Base-by-base conservation (phyloP, 2,329 filamentous ascomycete genomes). In the Xylaria sp. region DNA sequence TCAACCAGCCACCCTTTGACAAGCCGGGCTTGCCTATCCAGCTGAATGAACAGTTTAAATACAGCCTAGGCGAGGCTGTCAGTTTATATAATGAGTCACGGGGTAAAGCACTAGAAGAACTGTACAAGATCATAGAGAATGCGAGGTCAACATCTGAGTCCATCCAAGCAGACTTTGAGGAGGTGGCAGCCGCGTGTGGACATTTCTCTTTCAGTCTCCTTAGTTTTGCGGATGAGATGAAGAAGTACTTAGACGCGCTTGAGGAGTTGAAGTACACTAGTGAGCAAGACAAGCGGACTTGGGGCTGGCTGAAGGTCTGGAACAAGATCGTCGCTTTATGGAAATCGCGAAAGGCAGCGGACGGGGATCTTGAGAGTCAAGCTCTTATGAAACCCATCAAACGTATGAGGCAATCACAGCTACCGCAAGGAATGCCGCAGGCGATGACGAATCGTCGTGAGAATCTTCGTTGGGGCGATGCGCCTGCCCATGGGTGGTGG, bases 131-230 rank as follows among this genome's bases (percentile, higher is more conserved):
- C 54, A 92, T 93, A 63, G 89, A 93, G 69, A 82, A 93, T 40
- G 87, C 86, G 11, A 87, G 87, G 61, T 81, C 87, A 2, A 84
- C 87, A 43, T 89, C 90, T 0, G 84, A 92, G 55, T 90, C 90
- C 65, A 84, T 94, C 8, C 90, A 96, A 73, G 95, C 94, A 2
- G 95, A 98, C 75, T 93, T 97, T 60, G 95, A 99, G 75, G 95
- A 99, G 76, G 94, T 98, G 11, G 94, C 94, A 42, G 94, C 95
- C n/a, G 96, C 94, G 60, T 99, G 95, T 72, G 94, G 95, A 0
- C 94, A 98, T 77, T 99, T 98, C 74, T 94, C 92, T 73, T 97
- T 95, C 74, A 96, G 91, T 45, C 81, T 99, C 25, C 87, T 95
- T 66, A 91, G 95, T 69, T 94, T 98, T 72, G 94, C 92, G 0